phyloP scores from a whole-genome alignment of 1,139 yeast species.

The Sugiyamaella pinicola region DNA sequence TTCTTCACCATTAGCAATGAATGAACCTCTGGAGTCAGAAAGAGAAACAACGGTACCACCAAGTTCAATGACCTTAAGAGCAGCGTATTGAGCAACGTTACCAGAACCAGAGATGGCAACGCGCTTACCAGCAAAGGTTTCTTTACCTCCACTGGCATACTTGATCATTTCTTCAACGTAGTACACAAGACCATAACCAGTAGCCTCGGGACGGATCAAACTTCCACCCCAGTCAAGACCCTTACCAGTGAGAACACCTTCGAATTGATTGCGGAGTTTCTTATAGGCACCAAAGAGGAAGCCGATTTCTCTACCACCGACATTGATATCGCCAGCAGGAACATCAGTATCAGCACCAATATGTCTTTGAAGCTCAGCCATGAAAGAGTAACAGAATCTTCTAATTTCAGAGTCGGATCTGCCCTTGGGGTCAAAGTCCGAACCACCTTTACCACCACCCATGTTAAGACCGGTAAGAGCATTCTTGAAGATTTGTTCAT shows the following conservation, averaged over 20 bases:
- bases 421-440: slow-evolving; percentile 97
- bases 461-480: slow-evolving; percentile 95
- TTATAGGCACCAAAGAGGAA: slow-evolving; percentile 97
- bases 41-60: slow-evolving; percentile 94
- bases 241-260: slow-evolving; percentile 97
- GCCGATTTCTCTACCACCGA: slow-evolving; percentile 91
- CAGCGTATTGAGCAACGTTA: slow-evolving; percentile 99
- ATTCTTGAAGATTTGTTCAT: slow-evolving; percentile 97
- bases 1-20: slow-evolving; percentile 54
- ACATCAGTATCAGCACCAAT: slow-evolving; percentile 97
- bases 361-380: slow-evolving; percentile 94
- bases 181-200: slow-evolving; percentile 97
- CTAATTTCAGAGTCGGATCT: slow-evolving; percentile 91
- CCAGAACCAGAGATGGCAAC: slow-evolving; percentile 98
- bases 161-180: slow-evolving; percentile 97
- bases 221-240: slow-evolving; percentile 99
- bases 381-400: slow-evolving; percentile 93
- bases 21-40: slow-evolving; percentile 92
- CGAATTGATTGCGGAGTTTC: slow-evolving; percentile 87
- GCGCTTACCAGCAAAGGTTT: slow-evolving; percentile 85
- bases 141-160: slow-evolving; percentile 86
- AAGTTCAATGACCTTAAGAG: slow-evolving; percentile 92
- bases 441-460: slow-evolving; percentile 99
- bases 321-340: slow-evolving; percentile 97
- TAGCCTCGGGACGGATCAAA: slow-evolving; percentile 97